Base-by-base conservation (phyloP, 1,284 basidiomycete species). In the Ceratobasidium papillatum region DNA sequence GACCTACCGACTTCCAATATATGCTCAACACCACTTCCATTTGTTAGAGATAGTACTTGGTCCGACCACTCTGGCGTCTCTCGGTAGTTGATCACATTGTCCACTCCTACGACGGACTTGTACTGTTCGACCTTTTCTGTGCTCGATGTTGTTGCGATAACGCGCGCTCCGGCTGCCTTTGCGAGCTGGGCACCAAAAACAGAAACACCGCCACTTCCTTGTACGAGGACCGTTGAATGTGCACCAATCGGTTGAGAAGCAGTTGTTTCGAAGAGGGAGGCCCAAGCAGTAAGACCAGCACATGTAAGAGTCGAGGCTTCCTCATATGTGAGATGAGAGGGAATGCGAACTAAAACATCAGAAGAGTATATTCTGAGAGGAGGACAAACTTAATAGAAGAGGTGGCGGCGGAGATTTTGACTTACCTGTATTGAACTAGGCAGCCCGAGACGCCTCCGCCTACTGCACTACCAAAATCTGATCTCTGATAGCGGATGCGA, bases 121-220 rank as follows among this genome's bases (percentile, higher is more conserved):
- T 83, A 85, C 17, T 84, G 65, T 75, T 85, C 82, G 8, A 89
- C 82, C 80, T 91, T 91, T 89, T 7, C 88, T 76, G 89, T 87
- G 0, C 87, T 88, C 0, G 88, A 89, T 0, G 87, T 89, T 0
- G 88, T 90, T 27, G 84, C 83, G 75, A 91, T 88, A n/a, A 87
- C 87, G 3, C 80, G 85, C 1, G 88, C 88, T 14, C 90, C 89
- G 0, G 85, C 84, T 0, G 86, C 87, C 22, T 86, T 81, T 0
- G 88, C 89, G 52, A 90, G 82, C 79, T 90, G 88, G 0, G 86
- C 78, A 32, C 81, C 86, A 78, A 86, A 85, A 30, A 86, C 84
- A 1, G 87, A 88, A 17, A 89, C 88, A 49, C 88, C 88, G 3
- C 88, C 89, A 0, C 87, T 89, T 3, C 88, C 88, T 25, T 87